These are phyloP conservation scores for Amesomyces nigricolor DNA, from an alignment of 2,329 filamentous ascomycete genomes.

Conservation along the genomic window DNA sequence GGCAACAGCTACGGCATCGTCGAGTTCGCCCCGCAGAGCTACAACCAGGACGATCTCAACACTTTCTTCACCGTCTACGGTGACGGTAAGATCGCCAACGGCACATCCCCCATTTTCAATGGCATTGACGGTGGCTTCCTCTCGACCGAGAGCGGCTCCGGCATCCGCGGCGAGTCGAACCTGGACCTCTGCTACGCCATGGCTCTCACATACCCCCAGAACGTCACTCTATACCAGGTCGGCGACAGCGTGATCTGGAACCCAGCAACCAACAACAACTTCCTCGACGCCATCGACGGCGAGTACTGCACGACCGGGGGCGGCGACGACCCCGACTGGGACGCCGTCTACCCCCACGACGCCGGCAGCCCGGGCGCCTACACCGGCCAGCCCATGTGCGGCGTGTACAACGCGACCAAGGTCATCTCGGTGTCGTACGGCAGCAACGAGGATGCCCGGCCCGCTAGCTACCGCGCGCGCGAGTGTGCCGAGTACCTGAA, in stretches of 20 bases:
- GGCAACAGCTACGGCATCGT: constrained; percentile 10
- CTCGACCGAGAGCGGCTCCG: background rate
- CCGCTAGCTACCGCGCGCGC: constrained; percentile 42
- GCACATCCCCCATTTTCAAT: constrained; percentile 1
- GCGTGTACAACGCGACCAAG: constrained; percentile 41
- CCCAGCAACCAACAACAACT: constrained; percentile 34
- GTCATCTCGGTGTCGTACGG: constrained; percentile 52
- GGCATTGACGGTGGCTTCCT: constrained; percentile 7
- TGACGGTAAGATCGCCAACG: background rate
- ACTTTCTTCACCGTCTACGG: constrained; percentile 2
- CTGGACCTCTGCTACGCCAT: constrained; percentile 16
- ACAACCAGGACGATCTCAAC: constrained; percentile 8
- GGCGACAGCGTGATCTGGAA: constrained; percentile 15
- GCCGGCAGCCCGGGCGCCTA: constrained; percentile 29
- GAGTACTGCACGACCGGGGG: constrained; percentile 40
- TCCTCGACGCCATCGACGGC: constrained; percentile 42
- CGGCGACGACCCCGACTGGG: constrained; percentile 28
- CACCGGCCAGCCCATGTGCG: constrained; percentile 33
- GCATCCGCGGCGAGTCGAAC: constrained; percentile 10
- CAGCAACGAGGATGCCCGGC: constrained; percentile 47
- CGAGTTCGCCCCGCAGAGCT: constrained; percentile 5
- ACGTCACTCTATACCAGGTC: constrained; percentile 21
- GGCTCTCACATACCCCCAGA: constrained; percentile 19
- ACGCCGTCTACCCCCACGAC: constrained; percentile 42
- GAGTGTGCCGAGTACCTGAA: constrained; percentile 55